A percentile compares a stretch with the other conserved stretches of the same genome.
phyloP scores from a whole-genome alignment of 257 asterid species.

The Penstemon eatonii region DNA sequence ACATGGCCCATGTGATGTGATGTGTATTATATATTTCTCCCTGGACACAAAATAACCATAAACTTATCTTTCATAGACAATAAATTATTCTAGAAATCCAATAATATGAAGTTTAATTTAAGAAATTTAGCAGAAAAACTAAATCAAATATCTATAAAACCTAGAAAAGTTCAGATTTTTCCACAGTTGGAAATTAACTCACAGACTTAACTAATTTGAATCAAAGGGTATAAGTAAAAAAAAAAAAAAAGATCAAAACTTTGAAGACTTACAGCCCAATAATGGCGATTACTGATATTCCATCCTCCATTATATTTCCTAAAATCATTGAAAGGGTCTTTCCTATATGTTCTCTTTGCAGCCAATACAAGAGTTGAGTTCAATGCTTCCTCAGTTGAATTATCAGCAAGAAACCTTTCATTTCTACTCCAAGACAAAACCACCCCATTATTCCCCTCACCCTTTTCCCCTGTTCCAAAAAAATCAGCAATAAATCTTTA shows the following conservation, averaged over 20 bases:
- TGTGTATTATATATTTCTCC: background rate
- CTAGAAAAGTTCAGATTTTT: background rate
- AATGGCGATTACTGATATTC: slow-evolving; percentile 70
- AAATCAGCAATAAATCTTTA: background rate
- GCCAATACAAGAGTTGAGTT: slow-evolving; percentile 59
- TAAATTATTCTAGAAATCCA: background rate
- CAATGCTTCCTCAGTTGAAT: slow-evolving; percentile 25
- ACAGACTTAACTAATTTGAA: background rate
- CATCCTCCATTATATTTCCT: slow-evolving; percentile 73
- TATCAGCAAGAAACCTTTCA: slow-evolving; percentile 46
- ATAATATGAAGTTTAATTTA: background rate
- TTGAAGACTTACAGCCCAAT: slow-evolving; percentile 79
- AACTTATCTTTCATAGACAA: background rate
- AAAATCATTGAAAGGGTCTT: slow-evolving; percentile 71
- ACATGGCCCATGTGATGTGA: slow-evolving; percentile 4
- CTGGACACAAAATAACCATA: background rate
- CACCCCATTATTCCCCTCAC: slow-evolving; percentile 30
- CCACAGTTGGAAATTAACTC: background rate
- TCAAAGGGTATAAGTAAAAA: background rate
- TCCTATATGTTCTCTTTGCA: slow-evolving; percentile 64
- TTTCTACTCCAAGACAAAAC: slow-evolving; percentile 33
- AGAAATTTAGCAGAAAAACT: background rate
- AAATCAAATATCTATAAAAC: slow-evolving; percentile 30
- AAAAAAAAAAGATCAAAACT: background rate
- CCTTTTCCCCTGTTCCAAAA: slow-evolving; percentile 32